Evolutionary conservation across 176 grass and related monocot species (phyloP).

Genomic region (Triticum dicoccoides): DNA sequence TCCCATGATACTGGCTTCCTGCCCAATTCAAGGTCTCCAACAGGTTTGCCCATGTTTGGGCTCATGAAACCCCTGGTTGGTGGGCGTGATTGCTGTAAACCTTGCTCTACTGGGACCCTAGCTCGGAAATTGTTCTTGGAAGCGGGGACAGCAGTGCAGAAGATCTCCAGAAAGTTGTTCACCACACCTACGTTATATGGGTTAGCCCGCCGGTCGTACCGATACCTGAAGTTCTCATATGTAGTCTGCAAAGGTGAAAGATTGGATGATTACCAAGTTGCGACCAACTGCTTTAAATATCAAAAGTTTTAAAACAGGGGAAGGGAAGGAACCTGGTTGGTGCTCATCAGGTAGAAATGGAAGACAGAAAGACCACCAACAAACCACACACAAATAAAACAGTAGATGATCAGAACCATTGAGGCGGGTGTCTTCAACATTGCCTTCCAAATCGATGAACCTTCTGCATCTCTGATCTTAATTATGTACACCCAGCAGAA

Average conservation of each 20-base stretch:
- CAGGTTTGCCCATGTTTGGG: slow-evolving; percentile 86
- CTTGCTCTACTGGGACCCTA: slow-evolving; percentile 51
- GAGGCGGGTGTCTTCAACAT: slow-evolving; percentile 84
- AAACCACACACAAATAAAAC: slow-evolving; percentile 92
- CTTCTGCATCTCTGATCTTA: slow-evolving; percentile 80
- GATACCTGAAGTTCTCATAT: slow-evolving; percentile 93
- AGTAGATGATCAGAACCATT: slow-evolving; percentile 85
- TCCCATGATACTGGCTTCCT: slow-evolving; percentile 90
- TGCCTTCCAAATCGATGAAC: slow-evolving; percentile 68
- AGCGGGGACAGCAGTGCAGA: slow-evolving; percentile 69
- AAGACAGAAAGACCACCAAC: slow-evolving; percentile 89
- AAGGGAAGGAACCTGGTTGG: slow-evolving; percentile 66
- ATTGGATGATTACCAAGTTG: neutral
- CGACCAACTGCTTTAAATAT: slow-evolving; percentile 7
- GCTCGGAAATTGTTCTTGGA: slow-evolving; percentile 95
- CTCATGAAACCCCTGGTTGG: slow-evolving; percentile 77
- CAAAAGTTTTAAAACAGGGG: neutral
- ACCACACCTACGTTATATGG: slow-evolving; percentile 73
- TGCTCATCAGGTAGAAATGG: slow-evolving; percentile 94
- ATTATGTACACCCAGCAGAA: slow-evolving; percentile 91
- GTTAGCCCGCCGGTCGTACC: slow-evolving; percentile 74
- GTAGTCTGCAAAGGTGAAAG: slow-evolving; percentile 61
- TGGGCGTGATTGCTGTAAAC: slow-evolving; percentile 51
- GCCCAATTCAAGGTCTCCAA: slow-evolving; percentile 75
- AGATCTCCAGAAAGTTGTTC: slow-evolving; percentile 73